A percentile compares a stretch with the other conserved stretches of the same genome.
Evolutionary conservation across 371 early-diverging fungal genomes (phyloP).

Genomic region (Apophysomyces sp.): DNA sequence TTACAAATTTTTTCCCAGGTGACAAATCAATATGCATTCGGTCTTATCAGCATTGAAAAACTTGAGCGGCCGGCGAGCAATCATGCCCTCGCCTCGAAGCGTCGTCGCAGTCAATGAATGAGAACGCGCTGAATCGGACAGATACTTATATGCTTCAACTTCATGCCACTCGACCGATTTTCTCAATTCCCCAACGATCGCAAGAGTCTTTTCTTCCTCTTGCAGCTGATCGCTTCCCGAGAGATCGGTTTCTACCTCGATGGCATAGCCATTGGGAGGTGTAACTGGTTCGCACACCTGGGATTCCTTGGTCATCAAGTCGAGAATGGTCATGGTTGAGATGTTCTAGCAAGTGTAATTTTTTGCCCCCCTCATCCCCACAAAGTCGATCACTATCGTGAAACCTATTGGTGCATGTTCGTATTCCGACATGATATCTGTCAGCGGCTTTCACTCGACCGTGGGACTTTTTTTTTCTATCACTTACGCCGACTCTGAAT

Average conservation of each 20-base stretch:
- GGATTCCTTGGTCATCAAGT: background rate
- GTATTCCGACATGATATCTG: no score
- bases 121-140: slow-evolving; percentile 31
- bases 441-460: no score
- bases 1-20: slow-evolving; percentile 45
- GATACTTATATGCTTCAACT: slow-evolving; percentile 40
- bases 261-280: background rate
- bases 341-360: no score
- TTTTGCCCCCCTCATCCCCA: no score
- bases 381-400: no score
- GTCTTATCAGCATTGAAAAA: slow-evolving; percentile 45
- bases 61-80: slow-evolving; percentile 43
- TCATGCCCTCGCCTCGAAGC: slow-evolving; percentile 45
- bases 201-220: slow-evolving; percentile 25
- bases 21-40: slow-evolving; percentile 34
- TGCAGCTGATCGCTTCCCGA: slow-evolving; percentile 10
- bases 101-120: slow-evolving; percentile 58
- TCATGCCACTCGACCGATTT: slow-evolving; percentile 34
- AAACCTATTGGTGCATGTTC: no score
- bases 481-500: no score
- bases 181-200: slow-evolving; percentile 25
- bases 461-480: no score
- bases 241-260: background rate
- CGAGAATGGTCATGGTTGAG: background rate
- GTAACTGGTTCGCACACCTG: background rate